Conservation (phyloP, 441 rosid genomes). For the Euphorbia corollata region DNA sequence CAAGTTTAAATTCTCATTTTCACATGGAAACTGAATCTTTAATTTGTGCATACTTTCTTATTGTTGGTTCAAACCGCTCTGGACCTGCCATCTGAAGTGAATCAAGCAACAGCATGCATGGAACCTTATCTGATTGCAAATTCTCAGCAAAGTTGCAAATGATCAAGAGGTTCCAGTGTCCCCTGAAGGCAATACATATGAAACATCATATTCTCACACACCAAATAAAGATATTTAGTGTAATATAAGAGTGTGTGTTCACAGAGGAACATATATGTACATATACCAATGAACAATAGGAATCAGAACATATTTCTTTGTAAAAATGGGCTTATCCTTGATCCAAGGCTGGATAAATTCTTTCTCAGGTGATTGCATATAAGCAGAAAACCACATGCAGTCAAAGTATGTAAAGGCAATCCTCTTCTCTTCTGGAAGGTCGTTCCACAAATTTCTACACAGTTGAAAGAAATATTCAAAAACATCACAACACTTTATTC, state of each 20-base stretch:
- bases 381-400: constrained; percentile 56
- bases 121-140: constrained; percentile 37
- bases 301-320: constrained; percentile 61
- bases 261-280: neutral
- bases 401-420: constrained; percentile 45
- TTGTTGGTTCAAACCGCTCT: constrained; percentile 56
- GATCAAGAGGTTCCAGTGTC: constrained; percentile 80
- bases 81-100: constrained; percentile 57
- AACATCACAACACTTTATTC: neutral
- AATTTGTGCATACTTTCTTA: constrained; percentile 44
- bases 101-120: constrained; percentile 75
- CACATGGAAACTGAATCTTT: constrained; percentile 2
- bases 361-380: constrained; percentile 33
- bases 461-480: constrained; percentile 12
- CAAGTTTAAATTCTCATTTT: constrained; percentile 8
- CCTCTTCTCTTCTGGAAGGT: constrained; percentile 40
- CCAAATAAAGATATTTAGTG: neutral
- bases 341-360: constrained; percentile 50
- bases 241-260: neutral
- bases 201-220: constrained; percentile 7
- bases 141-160: constrained; percentile 61
- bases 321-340: constrained; percentile 48
- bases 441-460: constrained; percentile 47
- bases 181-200: constrained; percentile 34
- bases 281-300: constrained; percentile 65